These are phyloP conservation scores for Phytophthora tentaculata DNA, from an alignment of 352 stramenopile genomes.

Conservation along the genomic window DNA sequence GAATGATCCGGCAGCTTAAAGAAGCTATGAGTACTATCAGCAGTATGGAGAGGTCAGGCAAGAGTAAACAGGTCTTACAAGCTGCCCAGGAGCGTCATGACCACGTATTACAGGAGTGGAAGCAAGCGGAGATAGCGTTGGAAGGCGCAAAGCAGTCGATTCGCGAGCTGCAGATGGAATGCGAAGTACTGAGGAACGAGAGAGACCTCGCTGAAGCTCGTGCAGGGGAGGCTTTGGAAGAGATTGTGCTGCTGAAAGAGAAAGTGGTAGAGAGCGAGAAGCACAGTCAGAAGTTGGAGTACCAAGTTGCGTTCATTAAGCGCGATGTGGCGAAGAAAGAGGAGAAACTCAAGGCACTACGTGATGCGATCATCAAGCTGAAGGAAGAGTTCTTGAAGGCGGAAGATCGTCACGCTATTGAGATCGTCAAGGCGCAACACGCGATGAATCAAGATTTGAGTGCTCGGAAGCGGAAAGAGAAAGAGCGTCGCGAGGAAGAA, in stretches of 20 bases:
- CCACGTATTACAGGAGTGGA: conserved; percentile 74
- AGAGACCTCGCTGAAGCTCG: conserved; percentile 77
- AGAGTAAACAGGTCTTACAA: conserved; percentile 62
- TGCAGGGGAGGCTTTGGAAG: conserved; percentile 81
- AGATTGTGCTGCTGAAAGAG: conserved; percentile 77
- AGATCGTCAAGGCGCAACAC: conserved; percentile 65
- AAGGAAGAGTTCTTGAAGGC: conserved; percentile 91
- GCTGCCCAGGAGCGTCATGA: conserved; percentile 72
- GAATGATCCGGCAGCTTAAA: conserved; percentile 73
- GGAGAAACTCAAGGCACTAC: conserved; percentile 68
- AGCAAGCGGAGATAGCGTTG: conserved; percentile 67
- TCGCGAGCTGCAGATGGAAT: conserved; percentile 65
- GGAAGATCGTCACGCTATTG: conserved; percentile 80
- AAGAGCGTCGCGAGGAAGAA: conserved; percentile 46
- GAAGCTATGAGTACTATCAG: conserved; percentile 74
- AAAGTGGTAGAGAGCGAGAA: conserved; percentile 41
- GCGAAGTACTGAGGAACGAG: conserved; percentile 61
- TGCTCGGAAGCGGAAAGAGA: conserved; percentile 43
- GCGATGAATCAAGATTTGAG: conserved; percentile 40
- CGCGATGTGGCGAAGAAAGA: conserved; percentile 59
- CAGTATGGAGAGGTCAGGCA: conserved; percentile 62
- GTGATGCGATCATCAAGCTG: conserved; percentile 84
- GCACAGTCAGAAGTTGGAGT: conserved; percentile 50
- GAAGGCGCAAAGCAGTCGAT: conserved; percentile 53
- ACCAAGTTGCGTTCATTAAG: conserved; percentile 50